Percentiles rank a stretch among this genome's conserved stretches.
Conservation (phyloP, 208 protist species). For the Kentomonas sorsogonicus region DNA sequence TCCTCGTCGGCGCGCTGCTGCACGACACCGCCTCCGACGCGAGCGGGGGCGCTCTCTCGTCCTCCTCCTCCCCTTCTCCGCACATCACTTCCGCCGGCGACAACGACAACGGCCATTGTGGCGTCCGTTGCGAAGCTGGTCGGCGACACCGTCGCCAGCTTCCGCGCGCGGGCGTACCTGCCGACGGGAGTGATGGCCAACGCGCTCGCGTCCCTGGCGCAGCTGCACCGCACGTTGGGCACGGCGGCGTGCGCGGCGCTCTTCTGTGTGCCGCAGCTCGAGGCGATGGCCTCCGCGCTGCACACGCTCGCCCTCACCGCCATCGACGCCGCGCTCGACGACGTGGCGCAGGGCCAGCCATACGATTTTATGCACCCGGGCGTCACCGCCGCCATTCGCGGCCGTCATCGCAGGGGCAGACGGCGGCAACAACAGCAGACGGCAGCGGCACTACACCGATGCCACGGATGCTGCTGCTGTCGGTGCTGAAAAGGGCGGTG, state of each 20-base stretch:
- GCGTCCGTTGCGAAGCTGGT: slow-evolving; percentile 20
- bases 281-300: slow-evolving; percentile 15
- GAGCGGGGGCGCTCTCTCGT: too few species aligned
- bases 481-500: too few species aligned
- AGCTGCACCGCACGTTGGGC: slow-evolving; percentile 60
- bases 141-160: slow-evolving; percentile 27
- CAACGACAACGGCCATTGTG: slow-evolving; percentile 18
- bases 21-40: slow-evolving; percentile 5
- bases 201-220: slow-evolving; percentile 43
- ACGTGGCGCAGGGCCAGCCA: too few species aligned
- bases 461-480: neutral
- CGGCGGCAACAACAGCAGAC: too few species aligned
- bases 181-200: slow-evolving; percentile 18
- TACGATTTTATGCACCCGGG: too few species aligned
- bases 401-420: too few species aligned
- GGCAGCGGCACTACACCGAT: neutral
- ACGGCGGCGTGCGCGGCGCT: slow-evolving; percentile 18
- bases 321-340: slow-evolving; percentile 10
- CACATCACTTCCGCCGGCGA: neutral
- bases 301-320: slow-evolving; percentile 15
- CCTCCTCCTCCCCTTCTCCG: too few species aligned
- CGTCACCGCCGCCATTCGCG: too few species aligned
- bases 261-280: too few species aligned
- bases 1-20: slow-evolving; percentile 51
- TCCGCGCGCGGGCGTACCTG: slow-evolving; percentile 47